Percentiles rank a stretch among this genome's conserved stretches.
Evolutionary conservation across 495 filamentous ascomycete species (phyloP).

Genomic region (Neurospora hispaniola): DNA sequence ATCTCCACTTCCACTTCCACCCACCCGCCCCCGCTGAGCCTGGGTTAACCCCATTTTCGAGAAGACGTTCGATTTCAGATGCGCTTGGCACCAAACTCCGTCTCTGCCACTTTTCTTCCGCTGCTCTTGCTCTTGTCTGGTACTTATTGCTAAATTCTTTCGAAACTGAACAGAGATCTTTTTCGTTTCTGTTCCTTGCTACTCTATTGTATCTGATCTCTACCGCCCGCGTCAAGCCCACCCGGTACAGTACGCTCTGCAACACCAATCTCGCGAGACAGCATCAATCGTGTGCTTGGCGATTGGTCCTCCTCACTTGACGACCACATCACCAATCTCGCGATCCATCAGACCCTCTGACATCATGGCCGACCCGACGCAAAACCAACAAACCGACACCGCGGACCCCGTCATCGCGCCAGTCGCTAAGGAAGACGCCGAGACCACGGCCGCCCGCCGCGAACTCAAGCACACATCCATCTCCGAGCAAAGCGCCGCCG

Average conservation of each 20-base stretch:
- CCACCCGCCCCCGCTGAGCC: neutral
- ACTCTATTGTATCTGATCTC: neutral
- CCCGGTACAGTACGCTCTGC: neutral
- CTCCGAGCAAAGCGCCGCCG: slow-evolving; percentile 22
- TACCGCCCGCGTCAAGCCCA: neutral
- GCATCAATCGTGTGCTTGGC: no score
- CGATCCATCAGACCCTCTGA: slow-evolving; percentile 7
- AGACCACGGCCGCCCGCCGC: slow-evolving; percentile 43
- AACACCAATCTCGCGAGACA: neutral
- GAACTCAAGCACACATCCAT: slow-evolving; percentile 45
- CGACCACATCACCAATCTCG: slow-evolving; percentile 1
- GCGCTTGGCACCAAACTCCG: neutral
- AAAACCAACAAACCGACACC: slow-evolving; percentile 22
- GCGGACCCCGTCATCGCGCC: slow-evolving; percentile 16
- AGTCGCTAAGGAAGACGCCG: slow-evolving; percentile 37
- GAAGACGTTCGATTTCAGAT: neutral
- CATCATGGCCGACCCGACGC: slow-evolving; percentile 26
- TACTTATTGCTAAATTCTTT: neutral
- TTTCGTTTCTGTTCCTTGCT: neutral
- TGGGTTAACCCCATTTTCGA: neutral
- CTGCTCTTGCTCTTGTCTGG: neutral
- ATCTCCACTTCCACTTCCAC: neutral
- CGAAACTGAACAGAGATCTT: neutral
- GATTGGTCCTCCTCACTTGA: neutral
- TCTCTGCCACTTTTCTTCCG: neutral